Base-by-base conservation (phyloP, 2,329 filamentous ascomycete genomes). In the Neonectria coccinea region DNA sequence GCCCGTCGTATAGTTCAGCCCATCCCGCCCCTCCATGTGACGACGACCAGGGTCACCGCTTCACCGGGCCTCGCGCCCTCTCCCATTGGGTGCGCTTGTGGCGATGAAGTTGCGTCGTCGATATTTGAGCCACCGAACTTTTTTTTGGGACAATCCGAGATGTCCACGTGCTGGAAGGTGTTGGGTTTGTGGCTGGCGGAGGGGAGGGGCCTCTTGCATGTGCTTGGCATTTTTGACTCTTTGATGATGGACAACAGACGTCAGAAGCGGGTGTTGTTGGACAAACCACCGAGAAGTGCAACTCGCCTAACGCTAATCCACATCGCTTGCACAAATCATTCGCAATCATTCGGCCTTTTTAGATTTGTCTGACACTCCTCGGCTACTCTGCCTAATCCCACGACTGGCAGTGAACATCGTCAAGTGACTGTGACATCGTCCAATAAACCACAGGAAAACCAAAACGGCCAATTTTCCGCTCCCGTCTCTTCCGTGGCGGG, bases 11-110 rank as follows among this genome's bases (percentile, higher is more conserved):
- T 39, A 39, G 36, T 39, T 39, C 14, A 39, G 36, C 36, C 36
- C 36, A n/a, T 25, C 50, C n/a, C 48, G 33, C n/a, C 56, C 41
- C 33, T 33, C 47, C 61, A 59, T 59, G 61, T 63, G 61, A 63
- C 45, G 22, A 51, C 47, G 44, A 48, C 42, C 14, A 39, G 54
- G 45, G 41, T n/a, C 45, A 27, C 31, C 44, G 31, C 22, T 20
- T 8, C 27, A 29, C 18, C 18, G 25, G 16, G 25, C 47, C 9
- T 41, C n/a, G 39, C 48, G 25, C 48, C 14, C 20, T 33, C 41
- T 25, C 60, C 42, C 55, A 59, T 63, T 63, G 59, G 60, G 31
- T 36, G 54, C 42, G 12, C 50, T 27, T 50, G 55, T 58, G 50
- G 55, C 60, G 54, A 58, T 63, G 39, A 45, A 44, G 33, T 48